These are phyloP conservation scores for Acacia pycnantha DNA, from an alignment of 331 rosid species.

Conservation along the genomic window DNA sequence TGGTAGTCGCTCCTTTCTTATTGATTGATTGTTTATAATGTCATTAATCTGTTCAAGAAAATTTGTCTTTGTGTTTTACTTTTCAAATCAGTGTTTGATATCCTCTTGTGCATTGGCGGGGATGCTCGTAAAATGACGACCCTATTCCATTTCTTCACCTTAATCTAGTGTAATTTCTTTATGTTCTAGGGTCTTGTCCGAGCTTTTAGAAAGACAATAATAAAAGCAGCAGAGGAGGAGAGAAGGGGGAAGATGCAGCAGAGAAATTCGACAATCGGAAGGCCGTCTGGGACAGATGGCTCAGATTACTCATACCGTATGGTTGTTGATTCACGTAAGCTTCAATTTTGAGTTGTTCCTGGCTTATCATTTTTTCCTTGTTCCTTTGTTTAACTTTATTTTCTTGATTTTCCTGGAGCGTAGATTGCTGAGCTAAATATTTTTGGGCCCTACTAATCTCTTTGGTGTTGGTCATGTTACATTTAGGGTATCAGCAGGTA, in stretches of 20 bases:
- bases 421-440: background rate
- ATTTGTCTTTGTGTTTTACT: background rate
- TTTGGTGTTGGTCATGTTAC: background rate
- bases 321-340: constrained; percentile 90
- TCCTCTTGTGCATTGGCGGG: background rate
- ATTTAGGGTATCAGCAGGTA: constrained; percentile 76
- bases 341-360: background rate
- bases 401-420: background rate
- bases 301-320: constrained; percentile 77
- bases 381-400: background rate
- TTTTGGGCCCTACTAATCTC: background rate
- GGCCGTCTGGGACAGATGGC: constrained; percentile 95
- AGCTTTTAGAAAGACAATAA: background rate
- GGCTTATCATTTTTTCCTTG: background rate
- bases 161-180: background rate
- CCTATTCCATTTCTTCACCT: background rate
- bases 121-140: background rate
- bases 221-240: background rate
- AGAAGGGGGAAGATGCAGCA: constrained; percentile 55
- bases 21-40: background rate
- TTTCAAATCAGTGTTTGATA: background rate
- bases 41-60: background rate
- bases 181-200: background rate
- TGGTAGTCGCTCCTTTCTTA: background rate
- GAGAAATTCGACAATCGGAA: constrained; percentile 59